phyloP scores from a whole-genome alignment of 345 rosid species.

The Limnanthes douglasii region DNA sequence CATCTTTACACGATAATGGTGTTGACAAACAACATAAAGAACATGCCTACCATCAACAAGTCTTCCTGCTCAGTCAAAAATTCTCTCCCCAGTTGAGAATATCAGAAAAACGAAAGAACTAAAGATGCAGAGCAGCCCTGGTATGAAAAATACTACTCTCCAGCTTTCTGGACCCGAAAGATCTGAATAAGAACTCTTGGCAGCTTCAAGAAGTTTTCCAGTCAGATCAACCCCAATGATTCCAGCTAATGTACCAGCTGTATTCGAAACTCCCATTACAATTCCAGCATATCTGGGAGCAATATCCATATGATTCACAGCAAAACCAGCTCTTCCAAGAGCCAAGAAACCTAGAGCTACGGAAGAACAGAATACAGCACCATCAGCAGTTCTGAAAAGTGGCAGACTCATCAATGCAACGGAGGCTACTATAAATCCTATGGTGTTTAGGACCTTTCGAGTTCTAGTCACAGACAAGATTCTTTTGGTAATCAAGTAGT shows the following conservation, averaged over 20 bases:
- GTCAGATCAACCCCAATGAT: conserved; percentile 83
- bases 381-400: conserved; percentile 51
- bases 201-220: conserved; percentile 80
- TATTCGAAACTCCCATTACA: conserved; percentile 95
- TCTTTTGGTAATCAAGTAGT: conserved; percentile 66
- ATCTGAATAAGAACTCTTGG: conserved; percentile 55
- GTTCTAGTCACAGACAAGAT: conserved; percentile 68
- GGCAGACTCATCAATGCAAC: conserved; percentile 76
- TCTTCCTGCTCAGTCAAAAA: conserved; percentile 58
- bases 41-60: too few relatives aligned
- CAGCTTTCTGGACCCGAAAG: conserved; percentile 93
- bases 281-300: conserved; percentile 95
- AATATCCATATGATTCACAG: conserved; percentile 97
- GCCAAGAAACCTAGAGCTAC: conserved; percentile 89
- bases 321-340: conserved; percentile 93
- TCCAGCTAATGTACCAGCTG: conserved; percentile 96
- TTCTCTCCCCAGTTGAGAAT: conserved; percentile 86
- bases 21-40: too few relatives aligned
- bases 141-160: conserved; percentile 73
- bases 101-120: conserved; percentile 64
- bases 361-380: conserved; percentile 82
- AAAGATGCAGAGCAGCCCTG: conserved; percentile 70
- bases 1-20: too few relatives aligned
- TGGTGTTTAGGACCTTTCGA: conserved; percentile 63
- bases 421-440: conserved; percentile 75